A percentile compares a stretch with the other conserved stretches of the same genome.
Evolutionary conservation across 2,329 filamentous ascomycete species (phyloP).

Genomic region (Claviceps pusilla): DNA sequence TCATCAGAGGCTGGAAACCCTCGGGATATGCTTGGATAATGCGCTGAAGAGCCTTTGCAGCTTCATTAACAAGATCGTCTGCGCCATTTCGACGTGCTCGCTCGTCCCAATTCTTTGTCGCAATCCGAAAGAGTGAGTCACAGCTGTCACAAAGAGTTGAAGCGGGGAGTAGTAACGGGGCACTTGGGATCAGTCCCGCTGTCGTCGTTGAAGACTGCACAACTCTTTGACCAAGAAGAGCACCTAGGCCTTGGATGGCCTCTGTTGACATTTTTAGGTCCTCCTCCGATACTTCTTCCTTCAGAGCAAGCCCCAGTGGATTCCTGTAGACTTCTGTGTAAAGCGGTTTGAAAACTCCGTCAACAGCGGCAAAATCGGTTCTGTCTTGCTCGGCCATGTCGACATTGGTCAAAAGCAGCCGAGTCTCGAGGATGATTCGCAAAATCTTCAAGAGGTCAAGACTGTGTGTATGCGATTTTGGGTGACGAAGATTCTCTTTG

Average conservation of each 20-base stretch:
- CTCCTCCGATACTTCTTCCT: slow-evolving; percentile 19
- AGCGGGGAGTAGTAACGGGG: slow-evolving; percentile 19
- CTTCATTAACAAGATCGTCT: slow-evolving; percentile 26
- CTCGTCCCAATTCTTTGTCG: slow-evolving; percentile 11
- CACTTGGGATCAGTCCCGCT: not conserved
- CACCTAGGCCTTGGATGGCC: slow-evolving; percentile 30
- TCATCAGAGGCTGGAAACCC: slow-evolving; percentile 21
- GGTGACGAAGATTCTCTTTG: slow-evolving; percentile 34
- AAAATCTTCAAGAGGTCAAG: slow-evolving; percentile 37
- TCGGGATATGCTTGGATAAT: slow-evolving; percentile 21
- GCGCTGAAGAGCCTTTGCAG: slow-evolving; percentile 25
- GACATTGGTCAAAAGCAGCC: slow-evolving; percentile 23
- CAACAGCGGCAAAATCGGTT: slow-evolving; percentile 22
- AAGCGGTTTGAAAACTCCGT: slow-evolving; percentile 24
- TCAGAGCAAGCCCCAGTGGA: slow-evolving; percentile 18
- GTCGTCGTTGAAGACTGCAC: not conserved
- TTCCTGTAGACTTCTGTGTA: slow-evolving; percentile 29
- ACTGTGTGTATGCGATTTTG: slow-evolving; percentile 34
- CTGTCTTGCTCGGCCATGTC: slow-evolving; percentile 21
- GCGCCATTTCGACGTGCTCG: slow-evolving; percentile 10
- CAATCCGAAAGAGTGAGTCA: slow-evolving; percentile 18
- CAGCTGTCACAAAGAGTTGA: slow-evolving; percentile 24
- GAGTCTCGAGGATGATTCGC: slow-evolving; percentile 34
- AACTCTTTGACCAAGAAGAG: slow-evolving; percentile 26
- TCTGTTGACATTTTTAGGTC: slow-evolving; percentile 27